Conservation (phyloP, 2,329 filamentous ascomycete genomes). For the Cladophialophora exuberans region DNA sequence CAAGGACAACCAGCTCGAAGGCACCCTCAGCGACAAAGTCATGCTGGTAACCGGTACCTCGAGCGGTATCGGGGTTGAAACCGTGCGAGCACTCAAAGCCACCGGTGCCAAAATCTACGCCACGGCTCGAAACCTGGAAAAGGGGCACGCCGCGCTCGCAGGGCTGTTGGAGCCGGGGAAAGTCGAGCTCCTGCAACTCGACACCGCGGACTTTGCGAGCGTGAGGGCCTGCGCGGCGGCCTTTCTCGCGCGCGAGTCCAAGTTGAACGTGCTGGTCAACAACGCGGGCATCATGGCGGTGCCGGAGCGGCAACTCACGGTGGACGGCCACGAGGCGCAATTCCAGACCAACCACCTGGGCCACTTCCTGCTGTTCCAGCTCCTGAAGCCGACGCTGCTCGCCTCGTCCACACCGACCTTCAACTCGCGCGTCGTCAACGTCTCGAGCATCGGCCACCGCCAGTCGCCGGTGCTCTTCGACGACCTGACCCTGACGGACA, state of each 20-base stretch:
- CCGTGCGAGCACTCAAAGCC: conserved; percentile 41
- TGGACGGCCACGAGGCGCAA: conserved; percentile 55
- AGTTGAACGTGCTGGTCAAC: conserved; percentile 45
- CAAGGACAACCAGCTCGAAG: conserved; percentile 33
- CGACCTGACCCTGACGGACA: conserved; percentile 45
- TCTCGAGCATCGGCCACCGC: conserved; percentile 51
- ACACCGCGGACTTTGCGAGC: conserved; percentile 39
- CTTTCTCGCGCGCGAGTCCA: conserved; percentile 35
- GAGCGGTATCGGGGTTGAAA: conserved; percentile 45
- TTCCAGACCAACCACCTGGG: conserved; percentile 59
- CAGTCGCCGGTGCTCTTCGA: conserved; percentile 39
- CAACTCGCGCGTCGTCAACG: conserved; percentile 50
- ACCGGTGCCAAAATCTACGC: conserved; percentile 46
- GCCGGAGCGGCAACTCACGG: conserved; percentile 40
- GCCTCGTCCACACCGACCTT: conserved; percentile 42
- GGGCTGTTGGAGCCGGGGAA: conserved; percentile 31
- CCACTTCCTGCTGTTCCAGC: conserved; percentile 58
- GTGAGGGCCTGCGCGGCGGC: conserved; percentile 37
- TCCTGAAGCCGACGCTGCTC: conserved; percentile 52
- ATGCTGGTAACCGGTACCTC: conserved; percentile 45
- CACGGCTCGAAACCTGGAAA: conserved; percentile 41
- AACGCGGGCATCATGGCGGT: conserved; percentile 53
- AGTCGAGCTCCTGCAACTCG: conserved; percentile 41
- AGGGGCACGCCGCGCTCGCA: conserved; percentile 37
- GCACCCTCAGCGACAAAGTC: conserved; percentile 37